phyloP scores from a whole-genome alignment of 1,284 basidiomycete genomes.

The Peniophora sp. region DNA sequence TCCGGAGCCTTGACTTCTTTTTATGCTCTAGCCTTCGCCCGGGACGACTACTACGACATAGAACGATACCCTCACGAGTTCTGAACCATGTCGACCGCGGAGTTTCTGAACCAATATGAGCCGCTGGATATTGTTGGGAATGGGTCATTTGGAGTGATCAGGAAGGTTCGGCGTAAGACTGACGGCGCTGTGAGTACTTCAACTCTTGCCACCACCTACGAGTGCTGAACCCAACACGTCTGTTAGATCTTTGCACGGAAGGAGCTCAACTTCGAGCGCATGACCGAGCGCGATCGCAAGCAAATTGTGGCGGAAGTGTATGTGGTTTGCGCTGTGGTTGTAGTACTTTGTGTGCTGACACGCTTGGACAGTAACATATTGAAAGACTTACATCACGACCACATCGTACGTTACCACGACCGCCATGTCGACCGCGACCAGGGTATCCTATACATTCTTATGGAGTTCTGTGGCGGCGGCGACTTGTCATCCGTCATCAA shows the following conservation, averaged over 20 bases:
- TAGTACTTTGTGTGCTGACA: constrained; percentile 1
- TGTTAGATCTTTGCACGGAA: constrained; percentile 81
- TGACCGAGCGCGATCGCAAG: constrained; percentile 88
- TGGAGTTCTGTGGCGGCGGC: constrained; percentile 96
- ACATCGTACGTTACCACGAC: constrained; percentile 93
- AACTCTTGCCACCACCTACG: not conserved
- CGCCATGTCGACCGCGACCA: constrained; percentile 86
- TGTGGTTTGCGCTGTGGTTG: not conserved
- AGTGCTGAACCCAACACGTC: not conserved
- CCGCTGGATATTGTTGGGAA: constrained; percentile 90
- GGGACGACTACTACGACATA: too few relatives aligned
- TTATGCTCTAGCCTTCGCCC: not conserved
- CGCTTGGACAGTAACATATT: constrained; percentile 73
- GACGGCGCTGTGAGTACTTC: constrained; percentile 70
- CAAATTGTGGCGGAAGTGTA: constrained; percentile 99
- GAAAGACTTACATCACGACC: constrained; percentile 88
- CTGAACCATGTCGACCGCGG: constrained; percentile 19
- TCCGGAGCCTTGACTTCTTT: not conserved
- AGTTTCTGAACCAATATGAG: constrained; percentile 73
- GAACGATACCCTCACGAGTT: not conserved
- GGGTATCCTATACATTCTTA: constrained; percentile 89
- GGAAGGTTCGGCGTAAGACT: constrained; percentile 80
- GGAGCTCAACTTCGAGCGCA: constrained; percentile 92
- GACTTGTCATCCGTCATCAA: constrained; percentile 87
- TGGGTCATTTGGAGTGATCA: constrained; percentile 95